Base-by-base conservation (phyloP, 495 filamentous ascomycete species). In the Cercophora sp. region DNA sequence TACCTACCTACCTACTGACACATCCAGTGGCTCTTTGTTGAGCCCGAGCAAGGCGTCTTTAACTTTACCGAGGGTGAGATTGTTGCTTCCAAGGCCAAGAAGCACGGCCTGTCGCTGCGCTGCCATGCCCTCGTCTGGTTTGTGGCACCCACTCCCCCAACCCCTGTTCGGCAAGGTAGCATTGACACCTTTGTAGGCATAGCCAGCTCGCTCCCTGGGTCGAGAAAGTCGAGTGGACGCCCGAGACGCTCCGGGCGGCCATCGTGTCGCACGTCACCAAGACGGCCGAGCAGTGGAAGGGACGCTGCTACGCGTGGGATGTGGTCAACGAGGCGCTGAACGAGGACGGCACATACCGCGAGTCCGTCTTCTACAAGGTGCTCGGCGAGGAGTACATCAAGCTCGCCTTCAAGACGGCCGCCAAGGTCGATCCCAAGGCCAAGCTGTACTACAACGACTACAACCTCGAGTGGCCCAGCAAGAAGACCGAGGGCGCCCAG, bases 371-470 rank as follows among this genome's bases (percentile, higher is more conserved):
- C 67, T 80, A 71, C 67, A 64, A 70, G 18, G 70, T 79, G 15
- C 59, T 85, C 13, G 81, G 80, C 0, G 71, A 77, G 34, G 73
- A 77, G 34, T 86, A 74, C 56, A 72, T 83, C 37, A 62, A 66
- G 6, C 73, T 83, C 20, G 82, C 81, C 19, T 81, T 85, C 61
- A 49, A 60, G 16, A 70, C 72, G 25, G 70, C 74, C 2, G 71
- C 74, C 4, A 70, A 68, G 1, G 73, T 69, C 1, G 82, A 84
- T 51, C 79, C 78, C 1, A 47, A 65, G 20, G 79, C 79, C 0
- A 84, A 84, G 68, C 74, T 86, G 20, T 85, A 82, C 57, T 82
- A 82, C 71, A 85, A 85, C 56, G 80, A 84, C 52, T 88, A 85
- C 70, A 85, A 81, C 69, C 79, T 83, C 58, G 84, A 85, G 63